These are phyloP conservation scores for Erodium maritimum DNA, from an alignment of 345 rosid species.

Conservation along the genomic window DNA sequence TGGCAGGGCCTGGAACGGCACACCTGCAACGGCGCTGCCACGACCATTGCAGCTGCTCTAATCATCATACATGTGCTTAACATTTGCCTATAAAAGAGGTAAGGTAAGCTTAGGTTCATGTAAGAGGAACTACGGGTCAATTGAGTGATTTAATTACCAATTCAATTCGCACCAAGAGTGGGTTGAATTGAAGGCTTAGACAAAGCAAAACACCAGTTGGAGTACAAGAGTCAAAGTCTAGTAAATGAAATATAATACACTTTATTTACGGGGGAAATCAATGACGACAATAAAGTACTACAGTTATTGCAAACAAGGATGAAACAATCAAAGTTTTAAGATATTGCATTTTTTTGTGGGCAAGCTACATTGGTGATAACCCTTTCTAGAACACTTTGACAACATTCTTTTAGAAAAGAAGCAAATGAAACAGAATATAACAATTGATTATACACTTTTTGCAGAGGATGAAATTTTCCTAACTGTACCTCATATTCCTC, in stretches of 20 bases:
- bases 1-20: too few relatives aligned
- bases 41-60: too few relatives aligned
- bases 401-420: neutral
- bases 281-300: neutral
- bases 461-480: neutral
- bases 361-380: neutral
- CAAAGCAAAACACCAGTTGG: too few relatives aligned
- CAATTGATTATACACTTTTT: neutral
- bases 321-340: neutral
- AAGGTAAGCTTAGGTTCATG: neutral
- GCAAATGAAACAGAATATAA: neutral
- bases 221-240: neutral
- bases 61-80: too few relatives aligned
- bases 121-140: neutral
- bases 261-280: neutral
- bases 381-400: neutral
- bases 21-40: too few relatives aligned
- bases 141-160: too few relatives aligned
- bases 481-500: slow-evolving; percentile 81
- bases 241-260: neutral
- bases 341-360: neutral
- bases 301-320: neutral
- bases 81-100: neutral
- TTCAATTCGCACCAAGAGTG: too few relatives aligned
- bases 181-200: too few relatives aligned